Evolutionary conservation across 768 basidiomycete genomes (phyloP), one percentile per base, ranked within the genome.

Genomic region (Mycena rebaudengoi): DNA sequence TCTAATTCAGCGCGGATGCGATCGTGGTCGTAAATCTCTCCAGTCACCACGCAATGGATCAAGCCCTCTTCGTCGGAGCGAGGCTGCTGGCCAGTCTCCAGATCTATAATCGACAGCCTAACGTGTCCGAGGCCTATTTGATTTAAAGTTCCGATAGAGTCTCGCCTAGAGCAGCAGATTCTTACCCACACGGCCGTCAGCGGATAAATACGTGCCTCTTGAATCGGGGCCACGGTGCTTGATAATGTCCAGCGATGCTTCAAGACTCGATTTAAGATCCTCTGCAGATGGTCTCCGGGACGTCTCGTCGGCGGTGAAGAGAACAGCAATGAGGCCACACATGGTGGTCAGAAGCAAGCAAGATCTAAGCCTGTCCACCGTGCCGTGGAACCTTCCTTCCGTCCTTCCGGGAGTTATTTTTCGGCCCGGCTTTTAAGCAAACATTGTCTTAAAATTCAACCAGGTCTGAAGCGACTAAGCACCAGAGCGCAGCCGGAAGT

Each of bases 141-240:
- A 7, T 7, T 3, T 18, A 14, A 29, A n/a, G 14, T 30, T 16
- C 8, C n/a, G n/a, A n/a, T n/a, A n/a, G n/a, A 21, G 28, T 48
- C 28, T 6, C 7, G 5, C 20, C 44, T 29, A 8, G 44, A n/a
- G 18, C 35, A 16, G 25, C 4, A 5, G 25, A 18, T 45, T 35
- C 67, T 7, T 21, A 69, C 68, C 68, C 26, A 67, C 62, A 20
- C 62, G 65, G 25, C 11, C 49, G 40, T 69, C 65, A 4, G 51
- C 51, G 7, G 68, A 66, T 2, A 63, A 13, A 20, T 69, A 69
- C 11, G 35, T 66, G 1, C 66, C 68, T 4, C 46, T 48, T 10
- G 68, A 69, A 23, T 69, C 68, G 0, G 68, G 65, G 7, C 66
- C 68, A 26, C 68, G 68, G 20, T 67, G 37, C 25, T 62, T 64